Evolutionary conservation across 345 rosid species (phyloP).

Genomic region (Eucalyptus sp.): DNA sequence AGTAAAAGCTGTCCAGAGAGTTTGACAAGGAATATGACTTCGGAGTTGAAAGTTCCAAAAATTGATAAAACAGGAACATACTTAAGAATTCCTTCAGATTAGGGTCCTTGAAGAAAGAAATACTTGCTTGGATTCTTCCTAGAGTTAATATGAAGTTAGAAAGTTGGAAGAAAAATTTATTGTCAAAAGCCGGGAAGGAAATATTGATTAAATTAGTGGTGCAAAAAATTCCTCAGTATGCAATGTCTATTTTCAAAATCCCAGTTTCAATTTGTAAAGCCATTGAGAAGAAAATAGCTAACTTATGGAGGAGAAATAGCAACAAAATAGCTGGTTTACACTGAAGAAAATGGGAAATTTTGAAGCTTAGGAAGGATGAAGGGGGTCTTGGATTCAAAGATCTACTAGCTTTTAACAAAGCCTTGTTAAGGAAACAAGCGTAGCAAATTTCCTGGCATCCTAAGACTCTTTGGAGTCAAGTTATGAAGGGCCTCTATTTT

Average conservation of each 20-base stretch:
- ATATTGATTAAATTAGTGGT: too few relatives aligned
- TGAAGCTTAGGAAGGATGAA: background rate
- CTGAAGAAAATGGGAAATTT: background rate
- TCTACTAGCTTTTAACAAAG: background rate
- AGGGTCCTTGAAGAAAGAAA: too few relatives aligned
- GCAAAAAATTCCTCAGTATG: fast-evolving
- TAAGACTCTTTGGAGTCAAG: background rate
- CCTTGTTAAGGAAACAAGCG: background rate
- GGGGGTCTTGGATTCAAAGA: background rate
- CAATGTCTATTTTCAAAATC: too few relatives aligned
- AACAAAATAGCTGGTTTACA: background rate
- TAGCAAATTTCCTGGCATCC: fast-evolving
- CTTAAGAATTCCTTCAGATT: too few relatives aligned
- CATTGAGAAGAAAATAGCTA: too few relatives aligned
- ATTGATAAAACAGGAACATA: too few relatives aligned
- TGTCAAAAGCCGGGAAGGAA: fast-evolving
- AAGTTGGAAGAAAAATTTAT: too few relatives aligned
- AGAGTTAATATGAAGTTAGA: too few relatives aligned
- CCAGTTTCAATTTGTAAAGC: too few relatives aligned
- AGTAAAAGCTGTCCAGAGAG: too few relatives aligned
- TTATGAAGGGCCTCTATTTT: background rate
- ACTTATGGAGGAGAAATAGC: fast-evolving
- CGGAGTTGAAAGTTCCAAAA: too few relatives aligned
- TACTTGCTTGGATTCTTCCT: fast-evolving
- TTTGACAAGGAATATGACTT: too few relatives aligned